These are phyloP conservation scores for Candida adriatica DNA, from an alignment of 805 yeast genomes.

Conservation along the genomic window DNA sequence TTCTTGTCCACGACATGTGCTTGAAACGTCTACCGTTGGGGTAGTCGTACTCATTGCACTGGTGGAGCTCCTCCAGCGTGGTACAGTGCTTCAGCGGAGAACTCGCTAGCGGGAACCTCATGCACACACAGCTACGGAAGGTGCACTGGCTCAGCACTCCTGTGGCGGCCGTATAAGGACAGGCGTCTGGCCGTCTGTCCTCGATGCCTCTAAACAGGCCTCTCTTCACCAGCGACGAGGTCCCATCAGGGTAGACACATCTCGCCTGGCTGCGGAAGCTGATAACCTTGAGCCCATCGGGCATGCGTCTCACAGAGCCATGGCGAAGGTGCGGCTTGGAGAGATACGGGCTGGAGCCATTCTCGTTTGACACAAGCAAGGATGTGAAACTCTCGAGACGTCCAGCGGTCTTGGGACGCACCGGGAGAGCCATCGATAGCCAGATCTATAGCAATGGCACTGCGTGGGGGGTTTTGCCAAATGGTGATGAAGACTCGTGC, in stretches of 20 bases:
- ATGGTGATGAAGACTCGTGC: too few species aligned
- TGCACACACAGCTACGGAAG: slow-evolving; percentile 12
- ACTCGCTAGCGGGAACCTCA: slow-evolving; percentile 10
- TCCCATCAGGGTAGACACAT: slow-evolving; percentile 8
- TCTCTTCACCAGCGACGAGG: slow-evolving; percentile 14
- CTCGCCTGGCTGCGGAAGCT: background rate
- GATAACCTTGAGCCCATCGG: background rate
- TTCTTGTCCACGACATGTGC: slow-evolving; percentile 6
- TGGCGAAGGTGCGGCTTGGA: too few species aligned
- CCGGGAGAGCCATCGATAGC: too few species aligned
- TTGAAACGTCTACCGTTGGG: slow-evolving; percentile 2
- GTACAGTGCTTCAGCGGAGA: slow-evolving; percentile 8
- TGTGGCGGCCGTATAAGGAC: slow-evolving; percentile 10
- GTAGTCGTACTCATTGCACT: slow-evolving; percentile 2
- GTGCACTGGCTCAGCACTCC: slow-evolving; percentile 2
- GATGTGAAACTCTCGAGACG: too few species aligned
- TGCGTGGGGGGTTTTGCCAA: too few species aligned
- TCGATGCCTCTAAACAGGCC: slow-evolving; percentile 25
- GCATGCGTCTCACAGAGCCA: background rate
- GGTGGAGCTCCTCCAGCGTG: background rate
- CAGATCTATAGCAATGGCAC: too few species aligned
- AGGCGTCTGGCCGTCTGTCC: slow-evolving; percentile 23
- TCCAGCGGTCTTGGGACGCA: too few species aligned
- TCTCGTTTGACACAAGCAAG: too few species aligned
- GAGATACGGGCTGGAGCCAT: too few species aligned